Evolutionary conservation across 2,329 filamentous ascomycete genomes (phyloP).

Genomic region (Didymella exigua): DNA sequence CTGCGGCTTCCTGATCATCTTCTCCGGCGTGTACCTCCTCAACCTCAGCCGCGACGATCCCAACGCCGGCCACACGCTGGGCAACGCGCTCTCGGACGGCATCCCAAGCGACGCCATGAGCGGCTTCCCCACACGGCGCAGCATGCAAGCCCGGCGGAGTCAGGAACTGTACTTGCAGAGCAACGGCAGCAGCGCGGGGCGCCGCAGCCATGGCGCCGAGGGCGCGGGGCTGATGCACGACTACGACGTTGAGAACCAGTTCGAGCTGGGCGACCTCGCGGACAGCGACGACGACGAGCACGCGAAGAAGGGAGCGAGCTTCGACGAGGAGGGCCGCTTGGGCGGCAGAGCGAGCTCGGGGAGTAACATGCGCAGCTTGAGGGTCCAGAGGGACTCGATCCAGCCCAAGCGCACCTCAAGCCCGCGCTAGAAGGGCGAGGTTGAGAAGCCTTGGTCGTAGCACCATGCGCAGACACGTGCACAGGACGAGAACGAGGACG

Average conservation of each 20-base stretch:
- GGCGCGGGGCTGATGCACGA: constrained; percentile 83
- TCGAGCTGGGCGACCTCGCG: constrained; percentile 78
- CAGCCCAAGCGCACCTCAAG: constrained; percentile 31
- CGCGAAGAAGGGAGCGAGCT: constrained; percentile 43
- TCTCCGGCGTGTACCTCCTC: constrained; percentile 91
- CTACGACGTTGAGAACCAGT: constrained; percentile 79
- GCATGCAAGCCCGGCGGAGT: constrained; percentile 86
- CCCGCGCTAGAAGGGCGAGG: constrained; percentile 18
- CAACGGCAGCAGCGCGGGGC: constrained; percentile 31
- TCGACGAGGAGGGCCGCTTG: constrained; percentile 35
- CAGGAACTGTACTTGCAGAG: constrained; percentile 55
- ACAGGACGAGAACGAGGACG: not conserved
- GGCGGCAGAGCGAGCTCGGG: constrained; percentile 29
- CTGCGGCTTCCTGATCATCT: constrained; percentile 92
- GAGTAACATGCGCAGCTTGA: constrained; percentile 31
- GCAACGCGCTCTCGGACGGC: constrained; percentile 65
- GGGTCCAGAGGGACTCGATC: constrained; percentile 39
- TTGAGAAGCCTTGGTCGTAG: not conserved
- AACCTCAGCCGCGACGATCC: constrained; percentile 95
- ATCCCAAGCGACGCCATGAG: constrained; percentile 92
- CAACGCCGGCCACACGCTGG: constrained; percentile 71
- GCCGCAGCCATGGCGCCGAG: constrained; percentile 57
- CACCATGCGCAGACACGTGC: not conserved
- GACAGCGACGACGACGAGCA: constrained; percentile 58
- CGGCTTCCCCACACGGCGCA: constrained; percentile 85